Base-by-base conservation (phyloP, 805 yeast genomes). In the Yamadazyma insecticola region DNA sequence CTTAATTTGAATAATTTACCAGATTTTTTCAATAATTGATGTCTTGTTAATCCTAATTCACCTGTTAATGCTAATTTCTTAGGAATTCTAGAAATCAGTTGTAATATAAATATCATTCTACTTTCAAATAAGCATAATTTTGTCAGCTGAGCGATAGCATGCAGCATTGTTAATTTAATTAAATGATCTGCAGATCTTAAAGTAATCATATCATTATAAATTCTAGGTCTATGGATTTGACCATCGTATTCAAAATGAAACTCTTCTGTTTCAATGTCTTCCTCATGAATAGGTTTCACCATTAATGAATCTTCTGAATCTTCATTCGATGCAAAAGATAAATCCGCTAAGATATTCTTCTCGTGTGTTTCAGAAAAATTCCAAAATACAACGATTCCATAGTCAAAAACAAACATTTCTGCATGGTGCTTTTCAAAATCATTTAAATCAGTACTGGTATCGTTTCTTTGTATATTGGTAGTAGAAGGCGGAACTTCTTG, bases 361-460 rank as follows among this genome's bases (percentile, higher is more conserved):
- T 92, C 98, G 51, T 92, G 96, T 6, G 75, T 67, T 51, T 88
- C 96, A 2, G 90, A 78, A 46, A 92, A 88, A 50, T 92, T 92
- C 98, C 98, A 92, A 50, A 92, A 89, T 13, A 92, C 97, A n/a
- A 92, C 87, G 10, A 90, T 95, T 13, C 98, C 98, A 53, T 92
- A 92, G 32, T 77, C 79, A 52, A 90, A 78, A 10, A 92, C 74
- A 49, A 92, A 92, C 67, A 92, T 72, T 49, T 90, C 97, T 0
- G 96, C 90, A 33, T 65, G 69, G 51, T 80, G 85, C 41, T 74
- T 75, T 3, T 72, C 58, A 29, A 72, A 62, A 36, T 76, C 78
- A 0, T 30, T 20, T 16, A 21, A n/a, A 30, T 25, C 26, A 22
- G 12, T 22, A 7, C 27, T n/a, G 6, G 15, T 13, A 19, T 33